Base-by-base conservation (phyloP, 306 rosid genomes). In the Prunus salicina region DNA sequence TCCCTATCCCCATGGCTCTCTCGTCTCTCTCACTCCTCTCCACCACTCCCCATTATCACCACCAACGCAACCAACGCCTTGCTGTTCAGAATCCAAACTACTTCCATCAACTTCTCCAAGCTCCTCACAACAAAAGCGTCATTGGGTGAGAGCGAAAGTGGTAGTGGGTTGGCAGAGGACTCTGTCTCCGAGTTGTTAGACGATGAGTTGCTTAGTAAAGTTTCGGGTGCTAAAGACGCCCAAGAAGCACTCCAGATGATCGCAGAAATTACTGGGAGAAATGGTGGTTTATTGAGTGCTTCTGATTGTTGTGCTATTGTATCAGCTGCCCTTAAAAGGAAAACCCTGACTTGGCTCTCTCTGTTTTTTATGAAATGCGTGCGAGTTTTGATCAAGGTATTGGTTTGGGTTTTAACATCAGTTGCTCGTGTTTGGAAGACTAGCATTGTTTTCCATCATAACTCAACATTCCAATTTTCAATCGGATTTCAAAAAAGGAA, bases 301-400 rank as follows among this genome's bases (percentile, higher is more conserved):
- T 56, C 86, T 9, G 97, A 92, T 69, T 88, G 91, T 77, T 79
- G 89, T 73, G 69, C 83, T 72, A 84, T 95, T 14, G 83, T 92
- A 3, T 73, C 92, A 7, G 90, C 92, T 6, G 91, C 97, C 1
- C 91, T 95, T 75, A 81, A 82, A 41, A 82, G 92, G 49, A 91
- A 82, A 92, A 95, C 74, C 81, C 79, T 3, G 91, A 88, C 60
- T 81, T 95, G 76, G 93, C 97, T 43, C 76, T 92, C 76, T 91
- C 97, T 13, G 75, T 91, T 80, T 95, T 92, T 86, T 84, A 90
- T 64, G 90, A 90, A 68, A 92, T 92, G 97, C 97, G 97, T 19
- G 72, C 93, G 56, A 92, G 86, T 76, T 84, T 91, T 27, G 86
- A 89, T 82, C 86, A 81, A 86, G 89, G 96, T 91, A n/a, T 67